Base-by-base conservation (phyloP, 179 eudicot genomes). In the Gypsophila paniculata region DNA sequence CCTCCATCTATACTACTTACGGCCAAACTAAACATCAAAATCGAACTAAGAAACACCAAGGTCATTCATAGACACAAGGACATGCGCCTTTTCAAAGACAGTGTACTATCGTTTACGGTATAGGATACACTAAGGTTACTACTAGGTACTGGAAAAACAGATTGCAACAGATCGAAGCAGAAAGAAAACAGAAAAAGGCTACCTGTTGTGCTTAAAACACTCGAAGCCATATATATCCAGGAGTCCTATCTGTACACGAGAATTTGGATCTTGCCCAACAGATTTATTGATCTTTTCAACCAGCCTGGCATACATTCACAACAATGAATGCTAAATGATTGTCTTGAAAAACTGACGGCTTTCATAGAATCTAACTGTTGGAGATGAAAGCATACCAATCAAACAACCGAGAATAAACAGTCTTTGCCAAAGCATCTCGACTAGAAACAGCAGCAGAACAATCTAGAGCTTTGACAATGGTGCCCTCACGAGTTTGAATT, bases 191-290 rank as follows among this genome's bases (percentile, higher is more conserved):
- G 4, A 29, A 42, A 64, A 64, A 64, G 18, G 7, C 61, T 18
- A 88, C 98, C 98, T 93, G 85, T 93, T 93, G 68, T 80, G 76
- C 82, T 88, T 91, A 73, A 93, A 93, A 87, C 98, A 91, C 76
- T 93, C 98, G 82, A 93, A 93, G 63, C 98, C 98, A 81, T 93
- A 93, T 38, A 93, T 93, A 75, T 93, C 98, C 82, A 93, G 78
- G 29, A 93, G 93, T 79, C 98, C 98, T 77, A 93, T 93, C 77
- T 93, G 93, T 54, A 86, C 74, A 71, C 61, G 80, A 13, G 97
- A 88, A 72, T 72, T 74, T 34, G 75, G 79, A 83, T 93, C 98
- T 86, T 93, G 98, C 73, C 98, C 98, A 75, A 93, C 91, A 70
- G 98, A 91, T 67, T 80, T 78, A 81, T 93, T 93, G 61, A 93